Evolutionary conservation across 2,329 filamentous ascomycete genomes (phyloP), one percentile per base, ranked within the genome.

Genomic region (Neonectria hederae): DNA sequence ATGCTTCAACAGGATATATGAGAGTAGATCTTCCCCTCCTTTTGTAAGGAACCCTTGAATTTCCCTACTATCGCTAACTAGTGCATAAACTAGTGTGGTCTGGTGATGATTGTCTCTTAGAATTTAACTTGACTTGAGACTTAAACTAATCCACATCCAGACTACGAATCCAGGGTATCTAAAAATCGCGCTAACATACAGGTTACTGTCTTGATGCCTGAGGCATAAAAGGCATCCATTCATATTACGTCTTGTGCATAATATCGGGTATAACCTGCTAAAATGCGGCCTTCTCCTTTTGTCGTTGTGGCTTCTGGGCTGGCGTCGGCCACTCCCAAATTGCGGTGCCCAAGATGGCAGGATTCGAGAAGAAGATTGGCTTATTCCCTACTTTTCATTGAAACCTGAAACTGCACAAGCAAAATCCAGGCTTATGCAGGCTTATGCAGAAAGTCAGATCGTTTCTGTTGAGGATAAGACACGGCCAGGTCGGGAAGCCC

Each of bases 391-490:
- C 9, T 30, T 30, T 3, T 11, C 10, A 11, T 13, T 5, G 30
- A 32, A 32, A 32, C 4, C 30, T 4, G 30, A 32, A 5, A 38
- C 7, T 17, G 35, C 35, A n/a, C 35, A 38, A 38, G 14, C 10
- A 17, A 1, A 38, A 11, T 5, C 35, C 17, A n/a, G 35, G 6
- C 35, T 38, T 14, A n/a, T 17, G 35, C 17, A n/a, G 6, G 5
- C 14, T 38, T 38, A 21, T 42, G 38, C 35, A 38, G 14, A 38
- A 3, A 5, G 11, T 11, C 48, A 14, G 28, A 51, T 5, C 28
- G 26, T 32, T 51, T 51, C 48, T 51, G 48, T 51, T 51, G 48
- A 51, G 48, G 26, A 51, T 22, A 32, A 32, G 26, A 32, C 48
- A 13, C 48, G 48, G 48, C 10, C n/a, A 5, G 10, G 19, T 51